Base-by-base conservation (phyloP, 164 flowering plant genomes). In the Stephania cephalantha region DNA sequence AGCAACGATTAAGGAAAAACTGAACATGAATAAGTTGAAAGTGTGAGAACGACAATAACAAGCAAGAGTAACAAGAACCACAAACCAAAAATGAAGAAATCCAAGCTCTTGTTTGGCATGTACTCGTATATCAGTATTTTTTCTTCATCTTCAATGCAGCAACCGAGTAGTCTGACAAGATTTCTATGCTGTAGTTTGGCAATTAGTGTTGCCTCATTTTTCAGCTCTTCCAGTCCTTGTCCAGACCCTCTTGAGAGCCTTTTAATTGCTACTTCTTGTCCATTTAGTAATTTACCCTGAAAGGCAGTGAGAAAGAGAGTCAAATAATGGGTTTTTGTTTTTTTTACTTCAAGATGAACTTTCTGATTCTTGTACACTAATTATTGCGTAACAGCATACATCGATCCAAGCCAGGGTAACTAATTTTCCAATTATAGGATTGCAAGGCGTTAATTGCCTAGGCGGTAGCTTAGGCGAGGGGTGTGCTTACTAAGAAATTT, bases 141-240 rank as follows among this genome's bases (percentile, higher is more conserved):
- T 12, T 55, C 63, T 55, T 55, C 63, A 5, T 55, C 17, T 55
- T 55, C 63, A 55, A 55, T 55, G 63, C 63, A 9, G 63, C 63
- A 55, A 55, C 63, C 63, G 5, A 55, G 17, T 5, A 55, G 63
- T 15, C 63, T 55, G 6, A 55, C 63, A 55, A 55, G 63, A 15
- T 55, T 55, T 12, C 63, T 55, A 15, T 55, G 63, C 63, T 55
- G 63, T 17, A 55, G 63, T 55, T 55, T 55, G 63, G 63, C 63
- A 55, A 55, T 55, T 12, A 55, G 63, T 55, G 63, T 55, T 55
- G 63, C 18, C 17, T 55, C 63, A 55, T 55, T 55, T 55, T 55
- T 55, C 15, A 55, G 17, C 58, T 73, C 75, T 46, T 64, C 69
- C 18, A 31, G 18, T 44, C 75, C 75, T 73, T 74, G 76, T 20